phyloP scores from a whole-genome alignment of 148 eudicot genomes.

The Vaccinium vitisidaea region DNA sequence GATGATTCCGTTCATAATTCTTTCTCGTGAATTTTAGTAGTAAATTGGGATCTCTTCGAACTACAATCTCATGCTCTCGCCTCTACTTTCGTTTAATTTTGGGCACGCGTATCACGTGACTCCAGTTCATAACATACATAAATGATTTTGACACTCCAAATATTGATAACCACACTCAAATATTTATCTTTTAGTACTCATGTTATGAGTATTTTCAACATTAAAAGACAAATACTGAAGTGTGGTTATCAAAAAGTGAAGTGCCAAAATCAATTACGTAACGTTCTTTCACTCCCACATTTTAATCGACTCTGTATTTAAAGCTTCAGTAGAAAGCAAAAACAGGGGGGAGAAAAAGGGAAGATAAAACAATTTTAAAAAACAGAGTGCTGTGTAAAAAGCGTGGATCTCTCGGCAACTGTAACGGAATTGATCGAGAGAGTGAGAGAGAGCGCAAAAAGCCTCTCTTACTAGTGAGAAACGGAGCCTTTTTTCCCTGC shows the following conservation, averaged over 20 bases:
- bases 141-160: too few species aligned
- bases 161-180: too few species aligned
- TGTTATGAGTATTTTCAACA: too few species aligned
- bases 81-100: too few species aligned
- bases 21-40: neutral
- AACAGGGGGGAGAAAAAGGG: neutral
- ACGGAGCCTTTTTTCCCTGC: conserved; percentile 8
- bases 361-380: neutral
- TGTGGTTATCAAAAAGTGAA: too few species aligned
- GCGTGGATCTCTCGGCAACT: neutral
- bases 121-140: neutral
- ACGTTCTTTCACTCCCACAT: neutral
- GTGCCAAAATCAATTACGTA: too few species aligned
- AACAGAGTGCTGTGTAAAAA: neutral
- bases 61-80: neutral
- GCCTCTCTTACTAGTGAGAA: conserved; percentile 15
- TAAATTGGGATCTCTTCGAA: neutral
- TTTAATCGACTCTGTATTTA: neutral
- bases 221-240: too few species aligned
- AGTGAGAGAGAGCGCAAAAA: conserved; percentile 20
- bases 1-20: neutral
- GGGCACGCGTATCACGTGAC: neutral
- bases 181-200: too few species aligned
- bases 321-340: neutral
- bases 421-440: neutral